Evolutionary conservation across 805 yeast species (phyloP).

Genomic region (Kodamaea jinghongensis): DNA sequence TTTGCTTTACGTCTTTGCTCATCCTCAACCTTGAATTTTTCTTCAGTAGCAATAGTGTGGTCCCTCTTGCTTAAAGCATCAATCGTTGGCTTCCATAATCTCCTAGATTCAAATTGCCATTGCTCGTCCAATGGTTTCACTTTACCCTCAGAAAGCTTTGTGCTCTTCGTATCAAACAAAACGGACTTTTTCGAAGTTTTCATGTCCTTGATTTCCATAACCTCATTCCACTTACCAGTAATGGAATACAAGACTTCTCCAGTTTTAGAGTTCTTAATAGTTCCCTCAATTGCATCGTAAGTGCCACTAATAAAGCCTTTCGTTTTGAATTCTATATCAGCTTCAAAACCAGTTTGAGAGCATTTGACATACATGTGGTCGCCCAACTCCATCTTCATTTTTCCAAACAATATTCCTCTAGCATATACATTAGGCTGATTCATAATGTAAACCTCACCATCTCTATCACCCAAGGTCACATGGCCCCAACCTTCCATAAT

Average conservation of each 20-base stretch:
- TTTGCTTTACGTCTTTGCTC: conserved; percentile 76
- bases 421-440: conserved; percentile 97
- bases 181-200: conserved; percentile 49
- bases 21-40: conserved; percentile 83
- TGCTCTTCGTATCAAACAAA: conserved; percentile 45
- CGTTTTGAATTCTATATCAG: conserved; percentile 89
- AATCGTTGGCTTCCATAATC: conserved; percentile 78
- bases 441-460: conserved; percentile 71
- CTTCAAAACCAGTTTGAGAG: conserved; percentile 52
- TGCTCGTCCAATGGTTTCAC: conserved; percentile 82
- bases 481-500: conserved; percentile 91
- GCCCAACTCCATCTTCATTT: conserved; percentile 85
- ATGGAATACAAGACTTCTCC: conserved; percentile 63
- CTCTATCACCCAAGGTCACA: conserved; percentile 61
- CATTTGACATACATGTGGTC: conserved; percentile 83
- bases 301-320: conserved; percentile 93
- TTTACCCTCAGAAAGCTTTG: conserved; percentile 55
- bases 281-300: conserved; percentile 85
- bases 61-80: conserved; percentile 77
- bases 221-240: conserved; percentile 91
- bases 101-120: conserved; percentile 75
- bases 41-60: conserved; percentile 83
- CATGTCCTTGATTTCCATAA: conserved; percentile 57
- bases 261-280: conserved; percentile 44
- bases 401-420: conserved; percentile 89